Conservation (phyloP, 495 filamentous ascomycete species). For the Thermochaetoides thermophila region DNA sequence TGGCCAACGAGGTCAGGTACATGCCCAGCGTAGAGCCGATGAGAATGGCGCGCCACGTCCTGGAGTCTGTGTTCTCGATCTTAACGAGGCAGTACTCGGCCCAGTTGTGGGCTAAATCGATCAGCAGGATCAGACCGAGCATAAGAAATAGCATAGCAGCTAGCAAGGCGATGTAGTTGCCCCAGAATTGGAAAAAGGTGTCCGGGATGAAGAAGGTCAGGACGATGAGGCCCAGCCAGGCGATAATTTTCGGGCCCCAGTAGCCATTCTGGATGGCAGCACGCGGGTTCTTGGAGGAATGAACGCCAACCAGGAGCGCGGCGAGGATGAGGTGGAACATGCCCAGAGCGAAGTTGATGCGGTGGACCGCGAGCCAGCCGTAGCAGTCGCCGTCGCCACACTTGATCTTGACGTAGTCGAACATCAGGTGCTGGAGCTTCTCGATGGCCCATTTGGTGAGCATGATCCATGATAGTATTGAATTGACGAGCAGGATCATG, state of each 20-base stretch:
- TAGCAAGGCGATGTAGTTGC: conserved; percentile 79
- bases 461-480: conserved; percentile 95
- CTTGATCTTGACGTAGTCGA: conserved; percentile 88
- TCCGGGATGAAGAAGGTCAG: conserved; percentile 92
- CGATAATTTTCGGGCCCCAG: conserved; percentile 67
- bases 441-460: conserved; percentile 97
- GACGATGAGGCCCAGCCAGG: conserved; percentile 76
- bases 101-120: conserved; percentile 96
- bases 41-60: conserved; percentile 67
- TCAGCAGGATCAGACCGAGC: conserved; percentile 78
- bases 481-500: conserved; percentile 89
- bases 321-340: conserved; percentile 83
- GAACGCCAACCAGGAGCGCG: conserved; percentile 70
- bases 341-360: conserved; percentile 94
- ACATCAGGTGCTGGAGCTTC: conserved; percentile 75
- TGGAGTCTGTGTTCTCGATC: conserved; percentile 81
- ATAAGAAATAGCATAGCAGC: conserved; percentile 90
- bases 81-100: conserved; percentile 88
- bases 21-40: conserved; percentile 88
- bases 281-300: conserved; percentile 70
- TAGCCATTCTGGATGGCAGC: conserved; percentile 88
- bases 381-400: conserved; percentile 86
- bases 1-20: conserved; percentile 77
- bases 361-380: conserved; percentile 89
- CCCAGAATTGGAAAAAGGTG: conserved; percentile 87